Base-by-base conservation (phyloP, 345 rosid genomes). In the Kernera saxatilis region DNA sequence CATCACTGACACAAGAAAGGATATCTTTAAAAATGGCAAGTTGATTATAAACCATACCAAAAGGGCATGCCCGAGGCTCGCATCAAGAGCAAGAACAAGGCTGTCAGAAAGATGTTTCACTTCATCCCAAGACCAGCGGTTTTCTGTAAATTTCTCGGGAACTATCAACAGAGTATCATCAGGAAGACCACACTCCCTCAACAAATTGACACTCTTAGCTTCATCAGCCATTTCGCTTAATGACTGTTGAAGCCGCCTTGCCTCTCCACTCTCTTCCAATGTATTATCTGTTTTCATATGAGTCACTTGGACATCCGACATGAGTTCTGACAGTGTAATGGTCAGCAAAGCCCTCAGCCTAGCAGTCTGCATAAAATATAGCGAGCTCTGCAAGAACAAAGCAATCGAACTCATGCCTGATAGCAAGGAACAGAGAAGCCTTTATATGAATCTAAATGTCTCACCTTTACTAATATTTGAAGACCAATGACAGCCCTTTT, bases 231-330 rank as follows among this genome's bases (percentile, higher is more conserved):
- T 87, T 84, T 92, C 99, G 73, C 86, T 89, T 82, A 94, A 84
- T 14, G 98, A 85, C 70, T 78, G 87, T 74, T 90, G 95, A 58
- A 94, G 97, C 29, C 98, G 84, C 55, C 87, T 75, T 17, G 99
- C 96, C 75, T 94, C 99, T 58, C 96, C 98, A 71, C 98, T 94
- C 85, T 92, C 97, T 81, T 94, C 99, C 37, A 88, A 77, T 48
- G 92, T 82, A 71, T 96, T 96, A 82, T 94, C 98, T 56, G 99
- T 51, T 75, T 82, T 89, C 98, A 89, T 88, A 77, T 92, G 97
- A 77, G 97, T 90, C 63, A 92, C 93, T 85, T 88, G 99, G 60
- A 92, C 95, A 70, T 90, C 98, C 37, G 99, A 94, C 93, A 90
- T 88, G 77, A 94, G 81, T 80, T 94, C 99, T 44, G 99, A 94